These are phyloP conservation scores for Nitzschia sp. DNA, from an alignment of 108 stramenopile genomes.

Conservation along the genomic window DNA sequence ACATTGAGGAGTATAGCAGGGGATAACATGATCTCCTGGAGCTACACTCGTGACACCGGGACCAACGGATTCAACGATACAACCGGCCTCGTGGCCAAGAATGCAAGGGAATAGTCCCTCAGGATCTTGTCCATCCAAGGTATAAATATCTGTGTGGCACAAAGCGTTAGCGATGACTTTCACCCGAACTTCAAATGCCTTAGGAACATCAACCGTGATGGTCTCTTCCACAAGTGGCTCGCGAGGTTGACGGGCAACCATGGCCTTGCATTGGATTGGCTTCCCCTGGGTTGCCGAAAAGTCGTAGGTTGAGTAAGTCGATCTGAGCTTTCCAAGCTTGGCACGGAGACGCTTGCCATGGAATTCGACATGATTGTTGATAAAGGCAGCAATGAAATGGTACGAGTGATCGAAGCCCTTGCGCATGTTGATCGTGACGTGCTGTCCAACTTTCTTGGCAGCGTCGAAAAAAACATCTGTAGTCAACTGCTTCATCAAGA, in stretches of 20 bases:
- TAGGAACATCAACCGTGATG: conserved; percentile 85
- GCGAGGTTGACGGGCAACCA: conserved; percentile 79
- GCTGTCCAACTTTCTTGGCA: conserved; percentile 63
- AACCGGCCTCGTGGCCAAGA: conserved; percentile 73
- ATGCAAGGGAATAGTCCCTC: conserved; percentile 90
- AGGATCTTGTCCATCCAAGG: conserved; percentile 86
- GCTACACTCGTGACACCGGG: conserved; percentile 78
- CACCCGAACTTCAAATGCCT: conserved; percentile 71
- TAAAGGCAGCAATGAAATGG: conserved; percentile 86
- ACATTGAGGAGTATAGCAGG: conserved; percentile 83
- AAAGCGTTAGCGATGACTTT: conserved; percentile 80
- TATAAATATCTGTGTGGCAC: conserved; percentile 92
- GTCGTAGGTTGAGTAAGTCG: conserved; percentile 33
- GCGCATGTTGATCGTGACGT: conserved; percentile 70
- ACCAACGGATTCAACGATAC: conserved; percentile 85
- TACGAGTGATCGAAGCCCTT: conserved; percentile 94
- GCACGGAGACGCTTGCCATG: conserved; percentile 70
- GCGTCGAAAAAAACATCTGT: conserved; percentile 61
- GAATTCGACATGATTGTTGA: conserved; percentile 86
- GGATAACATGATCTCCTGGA: conserved; percentile 79
- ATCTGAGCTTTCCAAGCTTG: conserved; percentile 26
- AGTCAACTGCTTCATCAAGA: conserved; percentile 60
- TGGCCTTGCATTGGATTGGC: conserved; percentile 73
- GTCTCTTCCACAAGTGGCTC: conserved; percentile 72
- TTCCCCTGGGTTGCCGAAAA: conserved; percentile 47